These are phyloP conservation scores for Theileria equi DNA, from an alignment of 169 alveolate genomes.

Conservation along the genomic window DNA sequence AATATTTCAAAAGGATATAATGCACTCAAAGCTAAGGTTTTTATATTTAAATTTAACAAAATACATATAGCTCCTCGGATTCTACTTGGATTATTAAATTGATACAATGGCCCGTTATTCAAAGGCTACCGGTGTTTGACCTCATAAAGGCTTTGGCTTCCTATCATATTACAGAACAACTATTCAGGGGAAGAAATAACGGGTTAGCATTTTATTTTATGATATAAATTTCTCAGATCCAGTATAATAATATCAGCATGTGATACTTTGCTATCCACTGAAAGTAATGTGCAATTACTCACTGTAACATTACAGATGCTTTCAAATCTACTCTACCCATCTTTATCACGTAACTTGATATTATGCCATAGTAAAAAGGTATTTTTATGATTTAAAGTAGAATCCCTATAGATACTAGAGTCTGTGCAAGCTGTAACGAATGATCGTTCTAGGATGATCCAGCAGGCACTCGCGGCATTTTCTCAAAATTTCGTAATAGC, in stretches of 20 bases:
- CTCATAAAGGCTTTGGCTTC: slow-evolving; percentile 27
- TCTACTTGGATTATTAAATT: slow-evolving; percentile 31
- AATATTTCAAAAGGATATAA: not conserved
- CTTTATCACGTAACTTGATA: slow-evolving; percentile 26
- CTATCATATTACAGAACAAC: not conserved
- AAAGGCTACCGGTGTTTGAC: slow-evolving; percentile 52
- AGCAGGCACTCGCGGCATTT: slow-evolving; percentile 44
- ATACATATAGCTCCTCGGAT: slow-evolving; percentile 6
- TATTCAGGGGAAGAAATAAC: slow-evolving; percentile 25
- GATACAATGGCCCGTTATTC: slow-evolving; percentile 52
- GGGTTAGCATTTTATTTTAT: slow-evolving; percentile 11
- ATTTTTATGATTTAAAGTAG: not conserved
- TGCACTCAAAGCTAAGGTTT: slow-evolving; percentile 2
- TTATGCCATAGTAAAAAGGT: slow-evolving; percentile 17
- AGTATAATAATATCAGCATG: slow-evolving; percentile 1
- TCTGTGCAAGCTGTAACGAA: slow-evolving; percentile 4
- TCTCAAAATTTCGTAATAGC: slow-evolving; percentile 41
- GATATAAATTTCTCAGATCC: not conserved
- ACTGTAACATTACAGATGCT: slow-evolving; percentile 47
- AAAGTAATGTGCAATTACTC: slow-evolving; percentile 6
- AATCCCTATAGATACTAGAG: slow-evolving; percentile 15
- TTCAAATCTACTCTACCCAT: slow-evolving; percentile 30
- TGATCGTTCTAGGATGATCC: slow-evolving; percentile 15
- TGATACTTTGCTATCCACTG: not conserved
- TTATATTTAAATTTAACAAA: not conserved